phyloP scores from a whole-genome alignment of 2,329 filamentous ascomycete genomes.

The Diaporthe citrichinensis region DNA sequence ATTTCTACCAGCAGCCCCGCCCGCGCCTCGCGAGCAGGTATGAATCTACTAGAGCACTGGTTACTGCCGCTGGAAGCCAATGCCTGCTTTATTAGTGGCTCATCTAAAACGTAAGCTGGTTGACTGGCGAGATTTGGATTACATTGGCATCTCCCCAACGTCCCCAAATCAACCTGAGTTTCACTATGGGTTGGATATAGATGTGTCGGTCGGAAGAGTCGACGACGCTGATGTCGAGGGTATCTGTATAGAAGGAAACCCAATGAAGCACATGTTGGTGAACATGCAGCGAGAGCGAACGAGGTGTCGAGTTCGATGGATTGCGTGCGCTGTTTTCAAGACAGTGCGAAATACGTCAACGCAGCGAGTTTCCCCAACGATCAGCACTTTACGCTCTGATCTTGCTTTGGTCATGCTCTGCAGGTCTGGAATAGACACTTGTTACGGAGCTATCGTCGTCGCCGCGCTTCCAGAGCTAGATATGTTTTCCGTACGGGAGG shows the following conservation, averaged over 20 bases:
- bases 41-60: background rate
- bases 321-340: background rate
- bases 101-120: background rate
- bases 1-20: background rate
- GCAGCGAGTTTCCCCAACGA: background rate
- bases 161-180: background rate
- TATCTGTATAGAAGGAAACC: background rate
- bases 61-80: background rate
- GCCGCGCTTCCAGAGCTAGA: slow-evolving; percentile 13
- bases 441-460: background rate
- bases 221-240: background rate
- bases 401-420: background rate
- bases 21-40: background rate
- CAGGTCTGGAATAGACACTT: background rate
- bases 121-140: background rate
- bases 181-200: background rate
- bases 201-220: background rate
- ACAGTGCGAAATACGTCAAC: background rate
- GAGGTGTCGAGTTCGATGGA: background rate
- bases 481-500: background rate
- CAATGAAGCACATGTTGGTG: background rate
- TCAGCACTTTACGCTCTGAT: background rate
- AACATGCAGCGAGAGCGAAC: background rate
- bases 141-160: background rate
- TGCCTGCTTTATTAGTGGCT: background rate